Percentiles rank a stretch among this genome's conserved stretches.
These are phyloP conservation scores for Rhizopogon sp. DNA, from an alignment of 768 basidiomycete genomes.

Conservation along the genomic window DNA sequence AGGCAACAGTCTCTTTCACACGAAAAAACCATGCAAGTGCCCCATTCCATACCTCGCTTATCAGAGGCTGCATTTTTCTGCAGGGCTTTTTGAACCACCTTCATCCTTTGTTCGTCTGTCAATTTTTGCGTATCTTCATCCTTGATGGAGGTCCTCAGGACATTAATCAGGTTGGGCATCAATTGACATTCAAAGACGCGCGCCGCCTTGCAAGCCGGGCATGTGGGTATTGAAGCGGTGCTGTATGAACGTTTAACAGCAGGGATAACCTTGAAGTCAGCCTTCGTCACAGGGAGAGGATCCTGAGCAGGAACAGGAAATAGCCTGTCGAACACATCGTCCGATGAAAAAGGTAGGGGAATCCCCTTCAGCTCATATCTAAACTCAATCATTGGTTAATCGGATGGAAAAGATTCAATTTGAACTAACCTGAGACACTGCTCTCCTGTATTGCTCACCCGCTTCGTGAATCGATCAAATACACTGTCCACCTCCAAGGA, in stretches of 20 bases:
- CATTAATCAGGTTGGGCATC: slow-evolving; percentile 89
- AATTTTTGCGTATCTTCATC: slow-evolving; percentile 27
- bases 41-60: slow-evolving; percentile 87
- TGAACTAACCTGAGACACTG: slow-evolving; percentile 76
- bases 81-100: slow-evolving; percentile 51
- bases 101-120: slow-evolving; percentile 67
- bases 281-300: slow-evolving; percentile 53
- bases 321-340: slow-evolving; percentile 63
- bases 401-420: background rate
- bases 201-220: slow-evolving; percentile 58
- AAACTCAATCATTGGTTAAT: slow-evolving; percentile 2
- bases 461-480: slow-evolving; percentile 79
- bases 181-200: slow-evolving; percentile 91
- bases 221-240: slow-evolving; percentile 51
- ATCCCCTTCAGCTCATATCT: slow-evolving; percentile 87
- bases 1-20: slow-evolving; percentile 77
- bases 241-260: slow-evolving; percentile 49
- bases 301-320: slow-evolving; percentile 53
- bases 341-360: slow-evolving; percentile 84
- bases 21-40: slow-evolving; percentile 84
- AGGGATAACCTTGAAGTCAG: slow-evolving; percentile 49
- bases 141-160: slow-evolving; percentile 39
- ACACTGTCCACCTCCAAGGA: slow-evolving; percentile 75
- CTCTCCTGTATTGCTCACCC: slow-evolving; percentile 64
- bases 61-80: slow-evolving; percentile 40